Base-by-base conservation (phyloP, 225 moss, liverwort and hornwort species). In the Marchantia paleacea region DNA sequence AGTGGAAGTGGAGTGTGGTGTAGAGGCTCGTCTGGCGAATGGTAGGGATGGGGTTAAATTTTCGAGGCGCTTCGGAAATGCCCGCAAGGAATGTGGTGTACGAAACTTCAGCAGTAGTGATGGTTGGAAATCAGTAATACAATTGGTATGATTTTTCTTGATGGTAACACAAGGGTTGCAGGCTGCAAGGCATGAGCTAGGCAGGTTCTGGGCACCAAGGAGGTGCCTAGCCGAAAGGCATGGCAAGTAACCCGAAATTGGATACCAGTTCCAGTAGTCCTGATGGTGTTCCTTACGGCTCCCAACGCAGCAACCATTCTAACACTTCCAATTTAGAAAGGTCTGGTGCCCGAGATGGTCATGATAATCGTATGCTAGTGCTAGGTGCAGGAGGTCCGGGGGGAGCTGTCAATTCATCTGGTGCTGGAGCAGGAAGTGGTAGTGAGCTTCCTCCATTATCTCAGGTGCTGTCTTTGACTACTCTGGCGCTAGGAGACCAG, bases 141-240 rank as follows among this genome's bases (percentile, higher is more conserved):
- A 81, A 78, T 81, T 85, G 81, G 76, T 57, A 88, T 85, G 88
- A 73, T 83, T 82, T 76, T 81, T 83, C 81, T 88, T 83, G 75
- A 88, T 85, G 88, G 81, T 88, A 83, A 81, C 64, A 79, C 72
- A 76, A 85, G 87, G 85, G 85, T 85, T 85, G 78, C 79, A 81
- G 83, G 53, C 57, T 88, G 75, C 78, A 85, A 85, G 85, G 79
- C 55, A 89, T 86, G 89, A 86, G 84, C 84, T 86, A 86, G 84
- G 79, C 74, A 79, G 82, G 77, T 84, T 80, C 63, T 75, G 80
- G 89, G 89, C 89, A 89, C 89, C 89, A 86, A 82, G 69, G 84
- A 80, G 89, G 89, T 89, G 89, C 89, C 89, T 82, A 86, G 86
- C 84, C 82, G 82, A 82, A 86, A 89, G 86, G 89, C 86, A 89